Conservation (phyloP, 805 yeast species). For the Yarrowia divulgata region DNA sequence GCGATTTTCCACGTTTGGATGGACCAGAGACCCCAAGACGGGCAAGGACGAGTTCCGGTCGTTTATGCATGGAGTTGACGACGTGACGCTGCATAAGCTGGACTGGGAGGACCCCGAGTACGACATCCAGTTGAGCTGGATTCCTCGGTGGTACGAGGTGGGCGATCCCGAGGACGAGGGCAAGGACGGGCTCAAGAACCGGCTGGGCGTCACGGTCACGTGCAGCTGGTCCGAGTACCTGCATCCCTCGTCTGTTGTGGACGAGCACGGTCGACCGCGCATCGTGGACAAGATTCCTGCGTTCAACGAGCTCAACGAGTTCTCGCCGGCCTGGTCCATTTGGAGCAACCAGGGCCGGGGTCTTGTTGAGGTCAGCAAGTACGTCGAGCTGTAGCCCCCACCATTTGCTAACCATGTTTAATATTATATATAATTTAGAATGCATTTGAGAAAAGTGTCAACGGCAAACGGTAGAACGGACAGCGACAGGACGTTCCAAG, state of each 20-base stretch:
- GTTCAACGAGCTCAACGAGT: constrained; percentile 70
- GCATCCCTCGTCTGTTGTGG: constrained; percentile 49
- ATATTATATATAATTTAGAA: constrained; percentile 16
- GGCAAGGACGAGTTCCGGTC: constrained; percentile 57
- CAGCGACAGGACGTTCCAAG: too few relatives aligned
- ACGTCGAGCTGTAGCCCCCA: constrained; percentile 54
- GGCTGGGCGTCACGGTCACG: constrained; percentile 56
- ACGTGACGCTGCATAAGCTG: constrained; percentile 68
- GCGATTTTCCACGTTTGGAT: constrained; percentile 14
- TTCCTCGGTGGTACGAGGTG: constrained; percentile 64
- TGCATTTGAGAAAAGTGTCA: constrained; percentile 9
- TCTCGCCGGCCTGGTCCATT: constrained; percentile 68
- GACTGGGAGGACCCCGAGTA: constrained; percentile 62
- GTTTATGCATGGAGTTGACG: constrained; percentile 67
- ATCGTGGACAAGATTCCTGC: constrained; percentile 64
- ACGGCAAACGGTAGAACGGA: too few relatives aligned
- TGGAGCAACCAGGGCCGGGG: constrained; percentile 73
- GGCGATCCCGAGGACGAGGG: constrained; percentile 51
- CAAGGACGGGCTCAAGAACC: constrained; percentile 33
- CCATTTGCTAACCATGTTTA: constrained; percentile 27
- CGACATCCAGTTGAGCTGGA: constrained; percentile 77
- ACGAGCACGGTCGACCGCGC: constrained; percentile 48
- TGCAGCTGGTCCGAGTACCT: constrained; percentile 85
- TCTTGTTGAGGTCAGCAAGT: constrained; percentile 64
- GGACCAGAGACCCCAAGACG: constrained; percentile 31